Evolutionary conservation across 75 land plant species (phyloP).

Genomic region (Picea sitchensis): DNA sequence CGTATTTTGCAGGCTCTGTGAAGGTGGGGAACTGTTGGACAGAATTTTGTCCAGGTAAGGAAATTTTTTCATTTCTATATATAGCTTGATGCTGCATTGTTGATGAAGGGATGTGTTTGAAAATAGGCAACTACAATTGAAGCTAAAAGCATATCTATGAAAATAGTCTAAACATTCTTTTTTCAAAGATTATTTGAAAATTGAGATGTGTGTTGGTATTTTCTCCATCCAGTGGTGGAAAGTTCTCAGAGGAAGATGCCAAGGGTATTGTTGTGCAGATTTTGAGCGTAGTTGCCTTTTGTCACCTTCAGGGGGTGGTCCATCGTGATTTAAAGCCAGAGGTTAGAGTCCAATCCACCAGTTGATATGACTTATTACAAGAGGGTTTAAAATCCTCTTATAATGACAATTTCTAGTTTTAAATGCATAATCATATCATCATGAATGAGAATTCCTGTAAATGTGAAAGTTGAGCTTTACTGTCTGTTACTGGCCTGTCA

Average conservation of each 20-base stretch:
- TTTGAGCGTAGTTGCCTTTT: slow-evolving; percentile 76
- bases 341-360: slow-evolving; percentile 31
- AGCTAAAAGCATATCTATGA: background rate
- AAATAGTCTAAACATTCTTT: background rate
- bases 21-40: slow-evolving; percentile 88
- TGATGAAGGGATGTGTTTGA: background rate
- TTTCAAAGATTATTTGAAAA: background rate
- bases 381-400: background rate
- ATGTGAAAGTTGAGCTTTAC: background rate
- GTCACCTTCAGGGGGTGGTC: slow-evolving; percentile 91
- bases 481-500: background rate
- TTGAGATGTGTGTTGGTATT: background rate
- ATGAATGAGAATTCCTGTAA: background rate
- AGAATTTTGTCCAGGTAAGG: slow-evolving; percentile 75
- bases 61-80: no score
- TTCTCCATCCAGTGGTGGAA: slow-evolving; percentile 38
- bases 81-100: no score
- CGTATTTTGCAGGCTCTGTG: slow-evolving; percentile 49
- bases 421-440: background rate
- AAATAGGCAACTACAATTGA: background rate
- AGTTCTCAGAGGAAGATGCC: slow-evolving; percentile 81
- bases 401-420: background rate
- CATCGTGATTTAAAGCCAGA: slow-evolving; percentile 92
- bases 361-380: background rate
- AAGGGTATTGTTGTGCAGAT: slow-evolving; percentile 68